A percentile compares a stretch with the other conserved stretches of the same genome.
Conservation (phyloP, 345 rosid species). For the thale cress (Arabidopsis thaliana) region TAIR10.1 NC_003070.9:7240501-7241000, state of each 20-base stretch:
- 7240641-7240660: background rate
- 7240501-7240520: conserved; percentile 16
- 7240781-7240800: conserved; percentile 4
- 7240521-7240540: background rate
- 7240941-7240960: background rate
- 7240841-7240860: conserved; percentile 35
- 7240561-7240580: background rate
- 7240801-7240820: conserved; percentile 13
- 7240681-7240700: conserved; percentile 39
- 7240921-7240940: conserved; percentile 11
- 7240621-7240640: conserved; percentile 12
- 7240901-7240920: conserved; percentile 3
- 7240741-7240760: conserved; percentile 43
- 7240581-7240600: background rate
- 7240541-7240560: too few species aligned
- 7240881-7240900: conserved; percentile 20
- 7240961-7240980: background rate
- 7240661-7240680: conserved; percentile 29
- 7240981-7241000: background rate
- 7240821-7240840: background rate
- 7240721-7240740: conserved; percentile 40
- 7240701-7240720: conserved; percentile 37
- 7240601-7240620: conserved; percentile 18
- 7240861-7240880: conserved; percentile 30
- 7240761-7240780: conserved; percentile 34